Base-by-base conservation (phyloP, 1,139 yeast species). In the Scheffersomyces insectosa region DNA sequence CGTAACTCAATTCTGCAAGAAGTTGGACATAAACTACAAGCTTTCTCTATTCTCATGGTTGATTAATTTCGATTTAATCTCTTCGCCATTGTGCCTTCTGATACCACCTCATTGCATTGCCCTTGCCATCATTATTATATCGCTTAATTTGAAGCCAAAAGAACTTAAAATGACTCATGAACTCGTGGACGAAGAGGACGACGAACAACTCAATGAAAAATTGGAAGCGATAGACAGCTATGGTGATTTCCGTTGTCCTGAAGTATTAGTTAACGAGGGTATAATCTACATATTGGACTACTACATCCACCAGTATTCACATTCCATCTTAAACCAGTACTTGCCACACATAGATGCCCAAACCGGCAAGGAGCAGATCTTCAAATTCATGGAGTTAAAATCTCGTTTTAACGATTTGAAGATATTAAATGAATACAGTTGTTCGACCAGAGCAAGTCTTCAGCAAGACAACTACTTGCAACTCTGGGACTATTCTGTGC, bases 101-200 rank as follows among this genome's bases (percentile, higher is more conserved):
- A 75, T 81, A 12, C 95, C 98, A 1, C 85, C 91, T 2, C 96
- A 90, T 60, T 78, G 87, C 33, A 80, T 86, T 37, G 95, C 97
- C 0, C 62, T 89, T 43, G 88, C 91, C 1, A 78, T 83, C 28
- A 65, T 74, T 13, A 72, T 73, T 28, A 66, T 75, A 5, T 60
- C 75, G 3, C 62, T 73, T 36, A 72, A 73, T 48, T 57, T 74
- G 36, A 70, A 72, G 42, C 76, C 77, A 1, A 53, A 56, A 30
- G 75, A 72, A 38, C 53, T 75, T 58, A 15, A 59, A 52, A 30
- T 60, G 15, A 9, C 34, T 13, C 34, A 31, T 12, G 59, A 57
- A 4, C 43, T 47, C 1, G 80, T 87, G 3, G 65, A 70, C 10
- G 75, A 76, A 41, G 51, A 79, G 12, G 44, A 48, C 9, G 47